Percentiles rank a stretch among this genome's conserved stretches.
These are phyloP conservation scores for Moniliella sp. DNA, from an alignment of 1,284 basidiomycete genomes.

Conservation along the genomic window DNA sequence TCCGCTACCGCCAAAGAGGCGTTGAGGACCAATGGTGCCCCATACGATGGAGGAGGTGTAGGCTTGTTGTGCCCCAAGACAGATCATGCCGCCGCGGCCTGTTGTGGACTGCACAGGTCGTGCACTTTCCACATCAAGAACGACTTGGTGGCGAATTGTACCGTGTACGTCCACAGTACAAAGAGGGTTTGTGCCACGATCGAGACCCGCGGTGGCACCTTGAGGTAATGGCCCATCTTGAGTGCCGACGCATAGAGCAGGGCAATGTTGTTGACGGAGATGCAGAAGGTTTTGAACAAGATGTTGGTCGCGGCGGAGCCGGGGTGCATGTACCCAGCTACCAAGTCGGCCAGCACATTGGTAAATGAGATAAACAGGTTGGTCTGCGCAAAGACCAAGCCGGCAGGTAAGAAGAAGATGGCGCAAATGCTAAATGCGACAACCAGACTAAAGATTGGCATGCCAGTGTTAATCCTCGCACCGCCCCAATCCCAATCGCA, in stretches of 20 bases:
- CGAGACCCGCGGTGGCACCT: conserved; percentile 4
- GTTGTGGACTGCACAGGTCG: no score
- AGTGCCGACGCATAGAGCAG: conserved; percentile 2
- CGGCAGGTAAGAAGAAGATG: neutral
- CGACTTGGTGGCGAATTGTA: neutral
- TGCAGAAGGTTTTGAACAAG: neutral
- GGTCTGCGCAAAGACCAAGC: neutral
- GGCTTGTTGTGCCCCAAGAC: no score
- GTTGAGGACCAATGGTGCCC: neutral
- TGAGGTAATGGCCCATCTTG: conserved; percentile 7
- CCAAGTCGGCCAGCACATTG: neutral
- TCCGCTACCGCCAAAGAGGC: neutral
- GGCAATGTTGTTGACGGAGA: neutral
- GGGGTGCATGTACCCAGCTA: neutral
- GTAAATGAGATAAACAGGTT: neutral
- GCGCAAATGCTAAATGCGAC: no score
- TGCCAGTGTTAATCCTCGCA: conserved; percentile 48
- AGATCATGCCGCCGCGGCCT: no score
- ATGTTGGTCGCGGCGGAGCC: neutral
- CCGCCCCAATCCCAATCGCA: conserved; percentile 45
- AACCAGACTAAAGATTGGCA: conserved; percentile 69
- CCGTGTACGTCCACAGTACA: neutral
- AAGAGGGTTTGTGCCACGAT: neutral
- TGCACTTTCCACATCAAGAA: neutral
- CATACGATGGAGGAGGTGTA: neutral